Conservation (phyloP, 2,329 filamentous ascomycete species). For the Trichocomaceae sp. region DNA sequence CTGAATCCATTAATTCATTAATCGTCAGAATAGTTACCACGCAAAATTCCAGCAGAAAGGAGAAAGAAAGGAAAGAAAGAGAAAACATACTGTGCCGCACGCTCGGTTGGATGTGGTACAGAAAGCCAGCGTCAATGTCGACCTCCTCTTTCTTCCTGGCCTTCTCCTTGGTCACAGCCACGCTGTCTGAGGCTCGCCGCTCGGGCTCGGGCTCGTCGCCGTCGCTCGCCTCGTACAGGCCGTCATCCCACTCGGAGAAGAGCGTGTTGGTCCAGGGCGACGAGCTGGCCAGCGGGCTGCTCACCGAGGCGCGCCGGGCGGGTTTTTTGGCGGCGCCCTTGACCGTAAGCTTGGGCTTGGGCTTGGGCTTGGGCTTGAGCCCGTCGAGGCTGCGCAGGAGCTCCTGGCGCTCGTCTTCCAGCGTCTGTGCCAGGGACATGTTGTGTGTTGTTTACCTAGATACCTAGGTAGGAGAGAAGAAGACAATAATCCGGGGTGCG, state of each 20-base stretch:
- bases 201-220: conserved; percentile 31
- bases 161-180: conserved; percentile 16
- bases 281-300: conserved; percentile 17
- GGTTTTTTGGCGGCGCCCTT: conserved; percentile 1
- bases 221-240: conserved; percentile 23
- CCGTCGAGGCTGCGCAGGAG: conserved; percentile 57
- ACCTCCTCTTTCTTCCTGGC: conserved; percentile 19
- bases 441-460: background rate
- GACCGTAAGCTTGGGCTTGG: conserved; percentile 56
- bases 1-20: background rate
- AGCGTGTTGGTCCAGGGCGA: conserved; percentile 22
- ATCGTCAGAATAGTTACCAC: too few species aligned
- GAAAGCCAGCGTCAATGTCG: conserved; percentile 28
- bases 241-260: conserved; percentile 18
- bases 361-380: conserved; percentile 37
- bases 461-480: background rate
- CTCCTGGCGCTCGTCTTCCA: conserved; percentile 71
- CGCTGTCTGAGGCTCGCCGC: conserved; percentile 30
- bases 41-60: too few species aligned
- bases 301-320: conserved; percentile 20
- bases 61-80: too few species aligned
- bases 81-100: conserved; percentile 29
- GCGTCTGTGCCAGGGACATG: conserved; percentile 70
- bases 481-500: conserved; percentile 11
- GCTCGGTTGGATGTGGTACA: conserved; percentile 42